Evolutionary conservation across 306 rosid species (phyloP).

Genomic region (Fragaria ananassa): DNA sequence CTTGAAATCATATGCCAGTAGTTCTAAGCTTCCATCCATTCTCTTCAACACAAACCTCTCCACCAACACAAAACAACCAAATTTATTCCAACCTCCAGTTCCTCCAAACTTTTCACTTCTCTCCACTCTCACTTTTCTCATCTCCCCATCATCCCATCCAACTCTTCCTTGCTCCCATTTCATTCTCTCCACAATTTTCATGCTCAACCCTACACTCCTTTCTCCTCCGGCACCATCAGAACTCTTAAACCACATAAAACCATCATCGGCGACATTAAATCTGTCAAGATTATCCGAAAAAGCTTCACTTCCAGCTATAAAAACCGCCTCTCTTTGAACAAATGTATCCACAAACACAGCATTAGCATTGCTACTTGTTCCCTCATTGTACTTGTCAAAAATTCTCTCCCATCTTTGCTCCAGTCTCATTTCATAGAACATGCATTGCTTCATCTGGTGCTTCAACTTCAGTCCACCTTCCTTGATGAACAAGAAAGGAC

Average conservation of each 20-base stretch:
- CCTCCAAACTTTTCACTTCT: conserved; percentile 54
- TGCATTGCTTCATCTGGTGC: conserved; percentile 40
- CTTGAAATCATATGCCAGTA: conserved; percentile 29
- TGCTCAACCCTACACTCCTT: conserved; percentile 47
- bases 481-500: conserved; percentile 61
- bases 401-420: conserved; percentile 64
- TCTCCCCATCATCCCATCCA: conserved; percentile 35
- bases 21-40: conserved; percentile 23
- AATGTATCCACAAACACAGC: conserved; percentile 40
- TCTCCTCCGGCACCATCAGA: conserved; percentile 26
- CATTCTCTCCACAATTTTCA: conserved; percentile 53
- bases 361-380: neutral
- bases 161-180: conserved; percentile 44
- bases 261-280: conserved; percentile 13
- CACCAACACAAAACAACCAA: conserved; percentile 40
- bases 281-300: conserved; percentile 15
- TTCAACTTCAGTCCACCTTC: conserved; percentile 50
- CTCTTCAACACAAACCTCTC: conserved; percentile 50
- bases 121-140: conserved; percentile 28
- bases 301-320: conserved; percentile 36
- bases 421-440: conserved; percentile 63
- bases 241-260: conserved; percentile 47
- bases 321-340: conserved; percentile 43
- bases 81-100: conserved; percentile 29
- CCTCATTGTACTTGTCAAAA: conserved; percentile 28